Conservation (phyloP, 345 rosid genomes). For the Theobroma cacao region DNA sequence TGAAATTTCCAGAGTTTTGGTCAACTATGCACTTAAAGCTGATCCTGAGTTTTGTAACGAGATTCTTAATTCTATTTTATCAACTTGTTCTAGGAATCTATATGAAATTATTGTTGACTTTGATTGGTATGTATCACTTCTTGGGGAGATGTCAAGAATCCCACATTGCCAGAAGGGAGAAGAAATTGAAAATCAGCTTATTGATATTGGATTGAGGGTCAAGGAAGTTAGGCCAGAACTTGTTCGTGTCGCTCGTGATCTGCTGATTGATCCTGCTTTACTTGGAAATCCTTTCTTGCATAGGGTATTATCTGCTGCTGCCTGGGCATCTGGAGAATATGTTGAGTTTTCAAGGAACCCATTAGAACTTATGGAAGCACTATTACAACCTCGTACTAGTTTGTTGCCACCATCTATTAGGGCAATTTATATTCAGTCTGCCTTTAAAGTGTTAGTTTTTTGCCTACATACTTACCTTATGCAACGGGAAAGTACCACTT, state of each 20-base stretch:
- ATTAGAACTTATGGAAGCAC: slow-evolving; percentile 76
- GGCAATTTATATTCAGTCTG: slow-evolving; percentile 71
- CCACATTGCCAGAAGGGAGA: slow-evolving; percentile 79
- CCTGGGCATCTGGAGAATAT: slow-evolving; percentile 93
- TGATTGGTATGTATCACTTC: slow-evolving; percentile 89
- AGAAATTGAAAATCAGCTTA: slow-evolving; percentile 85
- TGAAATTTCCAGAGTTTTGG: slow-evolving; percentile 74
- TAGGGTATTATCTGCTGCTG: slow-evolving; percentile 80
- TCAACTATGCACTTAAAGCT: slow-evolving; percentile 84
- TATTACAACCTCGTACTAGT: slow-evolving; percentile 80
- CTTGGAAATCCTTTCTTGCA: slow-evolving; percentile 83
- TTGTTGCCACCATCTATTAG: slow-evolving; percentile 66
- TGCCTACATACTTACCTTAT: slow-evolving; percentile 43
- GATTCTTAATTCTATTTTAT: slow-evolving; percentile 77
- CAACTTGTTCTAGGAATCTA: slow-evolving; percentile 61
- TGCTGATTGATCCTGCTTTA: slow-evolving; percentile 95
- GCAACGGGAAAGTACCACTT: slow-evolving; percentile 23
- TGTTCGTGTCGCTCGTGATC: slow-evolving; percentile 62
- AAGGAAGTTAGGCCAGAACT: slow-evolving; percentile 86
- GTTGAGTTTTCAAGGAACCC: slow-evolving; percentile 65
- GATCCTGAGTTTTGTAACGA: slow-evolving; percentile 82
- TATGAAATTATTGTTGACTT: slow-evolving; percentile 80
- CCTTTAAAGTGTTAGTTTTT: slow-evolving; percentile 64
- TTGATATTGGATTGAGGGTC: slow-evolving; percentile 86
- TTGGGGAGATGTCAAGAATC: slow-evolving; percentile 83